These are phyloP conservation scores for Phylloporus gajari DNA, from an alignment of 1,284 basidiomycete genomes.

Conservation along the genomic window DNA sequence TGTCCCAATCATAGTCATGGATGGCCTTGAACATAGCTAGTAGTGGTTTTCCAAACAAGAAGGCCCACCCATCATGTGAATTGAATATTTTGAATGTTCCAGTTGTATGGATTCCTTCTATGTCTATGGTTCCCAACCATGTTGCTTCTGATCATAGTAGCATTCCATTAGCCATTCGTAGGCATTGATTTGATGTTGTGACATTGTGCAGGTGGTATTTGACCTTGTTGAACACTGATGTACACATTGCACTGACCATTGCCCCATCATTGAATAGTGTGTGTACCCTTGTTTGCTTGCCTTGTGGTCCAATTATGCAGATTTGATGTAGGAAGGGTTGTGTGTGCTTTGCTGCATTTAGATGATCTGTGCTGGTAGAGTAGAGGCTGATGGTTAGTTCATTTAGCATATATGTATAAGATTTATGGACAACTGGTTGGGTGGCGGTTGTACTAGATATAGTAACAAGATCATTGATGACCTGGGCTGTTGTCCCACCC, in stretches of 20 bases:
- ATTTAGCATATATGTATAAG: neutral
- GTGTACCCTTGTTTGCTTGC: neutral
- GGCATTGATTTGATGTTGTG: too few species aligned
- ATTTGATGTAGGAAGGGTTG: neutral
- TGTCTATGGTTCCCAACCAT: too few species aligned
- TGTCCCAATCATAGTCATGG: too few species aligned
- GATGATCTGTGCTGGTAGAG: neutral
- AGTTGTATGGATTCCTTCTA: too few species aligned
- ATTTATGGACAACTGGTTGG: neutral
- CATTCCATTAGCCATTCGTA: too few species aligned
- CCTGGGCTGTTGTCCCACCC: neutral
- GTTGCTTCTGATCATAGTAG: too few species aligned
- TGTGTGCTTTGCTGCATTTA: neutral
- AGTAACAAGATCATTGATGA: too few species aligned
- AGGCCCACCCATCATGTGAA: too few species aligned
- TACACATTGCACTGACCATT: neutral
- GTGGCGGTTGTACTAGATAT: neutral
- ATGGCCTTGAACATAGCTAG: too few species aligned
- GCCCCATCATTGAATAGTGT: neutral
- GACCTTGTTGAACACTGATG: neutral
- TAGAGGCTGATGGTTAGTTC: neutral
- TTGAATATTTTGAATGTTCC: too few species aligned
- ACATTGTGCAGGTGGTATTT: neutral
- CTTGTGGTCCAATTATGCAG: neutral
- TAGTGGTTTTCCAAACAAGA: too few species aligned